These are phyloP conservation scores for Artemisia argyi DNA, from an alignment of 129 eudicot genomes.

Conservation along the genomic window DNA sequence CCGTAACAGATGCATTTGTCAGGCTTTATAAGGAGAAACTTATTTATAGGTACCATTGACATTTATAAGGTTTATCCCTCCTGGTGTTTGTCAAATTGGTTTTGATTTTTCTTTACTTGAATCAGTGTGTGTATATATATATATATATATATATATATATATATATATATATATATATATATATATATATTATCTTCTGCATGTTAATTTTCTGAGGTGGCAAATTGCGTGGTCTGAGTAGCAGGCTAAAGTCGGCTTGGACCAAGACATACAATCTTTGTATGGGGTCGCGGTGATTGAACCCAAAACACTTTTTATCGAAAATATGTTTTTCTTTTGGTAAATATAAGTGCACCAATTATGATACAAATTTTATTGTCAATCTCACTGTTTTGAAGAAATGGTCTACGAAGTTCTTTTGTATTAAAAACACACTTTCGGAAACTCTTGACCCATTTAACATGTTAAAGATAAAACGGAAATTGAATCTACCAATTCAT, in stretches of 20 bases:
- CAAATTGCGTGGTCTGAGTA: background rate
- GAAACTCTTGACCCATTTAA: background rate
- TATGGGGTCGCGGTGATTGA: background rate
- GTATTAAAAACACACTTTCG: too few relatives aligned
- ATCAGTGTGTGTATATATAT: too few relatives aligned
- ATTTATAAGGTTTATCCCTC: too few relatives aligned
- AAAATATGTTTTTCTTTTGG: too few relatives aligned
- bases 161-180: too few relatives aligned
- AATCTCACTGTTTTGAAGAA: too few relatives aligned
- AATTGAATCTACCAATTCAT: background rate
- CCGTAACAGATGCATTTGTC: slow-evolving; percentile 90
- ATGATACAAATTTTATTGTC: too few relatives aligned
- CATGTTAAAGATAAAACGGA: background rate
- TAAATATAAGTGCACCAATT: too few relatives aligned
- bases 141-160: too few relatives aligned
- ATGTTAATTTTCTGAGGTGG: background rate
- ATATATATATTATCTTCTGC: too few relatives aligned
- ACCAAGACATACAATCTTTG: background rate
- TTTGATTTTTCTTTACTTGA: background rate
- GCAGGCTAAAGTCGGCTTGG: background rate
- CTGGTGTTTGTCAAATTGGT: background rate
- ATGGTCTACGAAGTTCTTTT: too few relatives aligned
- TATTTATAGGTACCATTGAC: slow-evolving; percentile 65
- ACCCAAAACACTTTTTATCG: background rate
- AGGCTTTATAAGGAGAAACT: slow-evolving; percentile 84